phyloP scores from a whole-genome alignment of 2,329 filamentous ascomycete species.

The Paraphoma chrysanthemicola region DNA sequence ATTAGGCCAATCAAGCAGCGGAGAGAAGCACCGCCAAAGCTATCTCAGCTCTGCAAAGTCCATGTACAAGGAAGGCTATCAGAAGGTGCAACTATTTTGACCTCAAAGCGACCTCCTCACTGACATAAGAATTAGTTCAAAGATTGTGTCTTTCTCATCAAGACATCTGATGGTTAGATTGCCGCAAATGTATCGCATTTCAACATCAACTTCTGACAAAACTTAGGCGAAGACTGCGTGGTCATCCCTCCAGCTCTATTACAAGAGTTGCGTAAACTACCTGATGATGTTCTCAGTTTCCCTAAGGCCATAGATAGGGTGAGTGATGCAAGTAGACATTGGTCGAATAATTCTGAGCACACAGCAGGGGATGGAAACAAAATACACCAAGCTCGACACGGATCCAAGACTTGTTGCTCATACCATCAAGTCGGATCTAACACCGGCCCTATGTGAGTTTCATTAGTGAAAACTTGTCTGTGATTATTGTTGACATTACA shows the following conservation, averaged over 20 bases:
- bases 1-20: conserved; percentile 9
- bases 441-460: conserved; percentile 41
- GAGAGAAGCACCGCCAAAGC: conserved; percentile 19
- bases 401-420: conserved; percentile 25
- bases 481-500: conserved; percentile 12
- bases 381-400: conserved; percentile 36
- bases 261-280: conserved; percentile 41
- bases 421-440: conserved; percentile 42
- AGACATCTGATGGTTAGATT: conserved; percentile 22
- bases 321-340: neutral
- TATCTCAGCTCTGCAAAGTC: conserved; percentile 30
- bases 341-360: conserved; percentile 9
- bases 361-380: conserved; percentile 34
- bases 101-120: neutral
- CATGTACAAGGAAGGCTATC: conserved; percentile 37
- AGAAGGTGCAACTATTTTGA: conserved; percentile 19
- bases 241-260: conserved; percentile 37
- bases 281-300: conserved; percentile 44
- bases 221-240: conserved; percentile 28
- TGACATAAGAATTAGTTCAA: conserved; percentile 35
- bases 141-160: conserved; percentile 31
- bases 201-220: conserved; percentile 9
- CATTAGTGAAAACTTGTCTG: neutral
- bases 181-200: neutral
- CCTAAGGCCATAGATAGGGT: conserved; percentile 32